Conservation (phyloP, 1,284 basidiomycete species). For the Anthracocystis panici-leucophaei region DNA sequence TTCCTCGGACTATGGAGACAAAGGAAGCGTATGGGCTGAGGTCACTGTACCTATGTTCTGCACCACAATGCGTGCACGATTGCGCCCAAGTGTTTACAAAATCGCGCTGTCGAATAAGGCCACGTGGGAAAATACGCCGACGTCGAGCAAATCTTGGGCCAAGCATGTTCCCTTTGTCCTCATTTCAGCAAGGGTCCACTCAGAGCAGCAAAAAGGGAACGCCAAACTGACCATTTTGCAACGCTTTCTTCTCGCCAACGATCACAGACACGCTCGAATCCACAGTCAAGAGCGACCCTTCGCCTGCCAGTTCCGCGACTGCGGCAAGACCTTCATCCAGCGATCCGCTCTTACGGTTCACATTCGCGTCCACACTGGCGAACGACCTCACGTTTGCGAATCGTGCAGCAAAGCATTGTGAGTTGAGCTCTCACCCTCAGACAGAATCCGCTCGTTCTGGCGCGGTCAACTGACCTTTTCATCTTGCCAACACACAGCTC, state of each 20-base stretch:
- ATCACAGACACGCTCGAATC: conserved; percentile 60
- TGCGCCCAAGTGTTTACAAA: conserved; percentile 12
- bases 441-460: no score
- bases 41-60: not conserved
- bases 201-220: not conserved
- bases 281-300: conserved; percentile 66
- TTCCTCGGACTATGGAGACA: not conserved
- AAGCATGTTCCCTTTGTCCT: conserved; percentile 13
- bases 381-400: conserved; percentile 85
- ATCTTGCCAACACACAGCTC: conserved; percentile 44
- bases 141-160: not conserved
- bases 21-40: conserved; percentile 9
- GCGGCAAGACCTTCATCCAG: conserved; percentile 68
- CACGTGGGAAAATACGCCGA: conserved; percentile 31
- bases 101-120: conserved; percentile 22
- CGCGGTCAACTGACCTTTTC: not conserved
- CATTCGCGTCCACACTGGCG: conserved; percentile 80
- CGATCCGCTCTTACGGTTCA: conserved; percentile 81
- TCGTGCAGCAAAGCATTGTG: conserved; percentile 71
- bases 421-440: conserved; percentile 1
- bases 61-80: conserved; percentile 6
- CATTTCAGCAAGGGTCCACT: not conserved
- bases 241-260: no score
- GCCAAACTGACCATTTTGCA: conserved; percentile 6
- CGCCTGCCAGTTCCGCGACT: conserved; percentile 54